Conservation (phyloP, 2,329 filamentous ascomycete genomes). For the Aspergillus eucalypticola region DNA sequence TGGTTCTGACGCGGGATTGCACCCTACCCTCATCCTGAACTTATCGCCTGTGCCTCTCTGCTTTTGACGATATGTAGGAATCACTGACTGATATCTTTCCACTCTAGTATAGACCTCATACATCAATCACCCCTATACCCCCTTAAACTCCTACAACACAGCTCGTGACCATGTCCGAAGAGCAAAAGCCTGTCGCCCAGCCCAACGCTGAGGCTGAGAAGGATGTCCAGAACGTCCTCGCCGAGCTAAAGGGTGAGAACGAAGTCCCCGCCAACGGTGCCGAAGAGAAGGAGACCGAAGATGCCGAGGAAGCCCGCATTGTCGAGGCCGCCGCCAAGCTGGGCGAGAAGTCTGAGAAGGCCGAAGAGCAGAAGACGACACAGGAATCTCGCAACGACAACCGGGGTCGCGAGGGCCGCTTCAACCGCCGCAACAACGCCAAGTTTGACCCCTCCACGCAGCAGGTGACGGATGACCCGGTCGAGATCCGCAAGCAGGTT, state of each 20-base stretch:
- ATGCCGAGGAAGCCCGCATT: constrained; percentile 40
- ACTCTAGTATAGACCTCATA: background rate
- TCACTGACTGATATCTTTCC: background rate
- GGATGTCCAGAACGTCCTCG: constrained; percentile 49
- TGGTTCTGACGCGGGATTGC: background rate
- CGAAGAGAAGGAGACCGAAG: constrained; percentile 28
- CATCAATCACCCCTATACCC: background rate
- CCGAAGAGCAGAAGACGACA: constrained; percentile 31
- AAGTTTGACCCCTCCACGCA: constrained; percentile 70
- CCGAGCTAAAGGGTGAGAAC: constrained; percentile 45
- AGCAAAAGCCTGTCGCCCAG: constrained; percentile 37
- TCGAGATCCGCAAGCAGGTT: constrained; percentile 83
- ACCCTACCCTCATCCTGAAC: background rate
- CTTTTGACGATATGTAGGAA: background rate
- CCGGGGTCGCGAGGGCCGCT: constrained; percentile 30
- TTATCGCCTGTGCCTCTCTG: background rate
- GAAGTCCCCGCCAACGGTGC: constrained; percentile 18
- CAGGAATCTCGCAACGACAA: constrained; percentile 26
- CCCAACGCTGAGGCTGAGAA: constrained; percentile 46
- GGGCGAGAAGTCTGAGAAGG: constrained; percentile 40
- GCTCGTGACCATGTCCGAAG: constrained; percentile 41
- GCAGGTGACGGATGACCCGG: constrained; percentile 72
- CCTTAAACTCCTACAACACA: background rate
- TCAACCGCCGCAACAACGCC: constrained; percentile 55
- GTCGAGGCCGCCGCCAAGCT: constrained; percentile 40